phyloP scores from a whole-genome alignment of 2,329 filamentous ascomycete species.

The Scedosporium dehoogii region DNA sequence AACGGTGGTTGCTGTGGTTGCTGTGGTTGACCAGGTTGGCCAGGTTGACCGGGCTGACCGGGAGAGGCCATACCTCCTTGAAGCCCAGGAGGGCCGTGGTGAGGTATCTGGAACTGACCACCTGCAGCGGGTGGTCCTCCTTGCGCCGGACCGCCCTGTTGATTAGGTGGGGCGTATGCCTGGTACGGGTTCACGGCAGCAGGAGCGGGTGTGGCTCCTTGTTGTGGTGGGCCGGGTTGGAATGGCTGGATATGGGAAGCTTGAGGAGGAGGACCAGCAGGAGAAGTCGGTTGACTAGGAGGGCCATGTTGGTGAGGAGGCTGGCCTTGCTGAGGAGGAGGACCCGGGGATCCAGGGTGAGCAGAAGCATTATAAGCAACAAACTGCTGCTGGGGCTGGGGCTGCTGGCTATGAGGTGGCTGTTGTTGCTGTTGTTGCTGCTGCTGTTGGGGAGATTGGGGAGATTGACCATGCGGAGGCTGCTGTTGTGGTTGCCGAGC shows the following conservation, averaged over 20 bases:
- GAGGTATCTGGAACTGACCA: background rate
- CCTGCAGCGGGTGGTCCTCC: background rate
- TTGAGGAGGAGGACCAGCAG: no score
- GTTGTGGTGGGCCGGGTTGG: background rate
- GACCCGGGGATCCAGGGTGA: background rate
- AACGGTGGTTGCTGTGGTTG: background rate
- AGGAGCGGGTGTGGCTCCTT: background rate
- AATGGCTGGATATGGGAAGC: no score
- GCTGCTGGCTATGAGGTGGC: background rate
- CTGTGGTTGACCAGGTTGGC: background rate
- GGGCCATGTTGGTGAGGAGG: background rate
- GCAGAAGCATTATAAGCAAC: background rate
- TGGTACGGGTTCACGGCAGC: background rate
- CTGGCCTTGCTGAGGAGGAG: background rate
- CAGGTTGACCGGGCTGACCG: background rate
- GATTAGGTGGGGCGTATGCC: background rate
- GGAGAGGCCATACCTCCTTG: background rate
- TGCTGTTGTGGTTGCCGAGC: background rate
- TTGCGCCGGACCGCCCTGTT: background rate
- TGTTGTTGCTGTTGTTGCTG: background rate
- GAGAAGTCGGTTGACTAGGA: no score
- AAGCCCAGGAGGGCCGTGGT: background rate
- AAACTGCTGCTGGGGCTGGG: background rate
- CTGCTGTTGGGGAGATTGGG: background rate
- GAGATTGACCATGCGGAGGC: background rate